Base-by-base conservation (phyloP, 768 basidiomycete species). In the Leccinum arenicola region DNA sequence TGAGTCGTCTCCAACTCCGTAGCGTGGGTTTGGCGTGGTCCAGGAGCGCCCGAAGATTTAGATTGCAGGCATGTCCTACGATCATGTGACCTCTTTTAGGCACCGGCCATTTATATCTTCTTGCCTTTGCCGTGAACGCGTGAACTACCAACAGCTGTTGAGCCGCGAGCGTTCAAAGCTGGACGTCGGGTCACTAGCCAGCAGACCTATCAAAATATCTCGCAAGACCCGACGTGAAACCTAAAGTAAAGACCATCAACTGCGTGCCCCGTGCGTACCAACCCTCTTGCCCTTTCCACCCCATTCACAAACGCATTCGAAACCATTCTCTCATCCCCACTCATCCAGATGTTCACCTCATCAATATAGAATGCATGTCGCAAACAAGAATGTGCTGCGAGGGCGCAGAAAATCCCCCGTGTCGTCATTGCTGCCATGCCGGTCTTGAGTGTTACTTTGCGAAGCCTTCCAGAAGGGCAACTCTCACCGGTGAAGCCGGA, bases 331-430 rank as follows among this genome's bases (percentile, higher is more conserved):
- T 40, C 21, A 3, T 23, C 45, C 9, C 36, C 21, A 11, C 21
- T 23, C 45, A 2, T 1, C 45, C 21, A 4, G 10, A 2, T 8
- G 59, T 61, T 68, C 64, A 73, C 62, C 55, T 29, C 61, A 29
- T 51, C 50, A 45, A 55, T 45, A 45, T 71, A 95, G 93, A 95
- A 95, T 85, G 91, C 93, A n/a, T 96, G 95, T 74, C 81, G 95
- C 66, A 91, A 93, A 69, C 94, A 95, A 97, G 97, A 78, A 97
- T 97, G 95, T 82, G 23, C 23, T 98, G 95, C 70, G 93, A 95
- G 73, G 94, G 93, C 3, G 95, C 94, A 14, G 95, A 97, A 94
- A 92, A 23, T 67, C 95, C 95, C 25, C 95, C 95, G n/a, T 98
- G 95, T 75, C 87, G 90, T 67, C 85, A 95, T 49, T 98, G 95